Evolutionary conservation across 2,329 filamentous ascomycete genomes (phyloP).

Genomic region (Penicillium thymicola): DNA sequence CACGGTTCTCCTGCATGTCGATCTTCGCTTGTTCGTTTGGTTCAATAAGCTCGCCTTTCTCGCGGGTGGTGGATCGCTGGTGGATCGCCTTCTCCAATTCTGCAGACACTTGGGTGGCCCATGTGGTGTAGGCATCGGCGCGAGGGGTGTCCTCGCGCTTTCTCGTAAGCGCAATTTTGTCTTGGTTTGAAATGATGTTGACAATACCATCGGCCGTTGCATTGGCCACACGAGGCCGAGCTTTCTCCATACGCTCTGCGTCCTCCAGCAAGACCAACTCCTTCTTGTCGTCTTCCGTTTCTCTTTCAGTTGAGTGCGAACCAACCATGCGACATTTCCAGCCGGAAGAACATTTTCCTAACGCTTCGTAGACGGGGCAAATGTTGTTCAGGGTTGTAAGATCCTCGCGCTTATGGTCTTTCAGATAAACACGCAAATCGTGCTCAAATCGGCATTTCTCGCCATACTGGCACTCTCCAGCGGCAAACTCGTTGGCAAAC

Average conservation of each 20-base stretch:
- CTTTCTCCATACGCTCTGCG: conserved; percentile 46
- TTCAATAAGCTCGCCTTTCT: conserved; percentile 5
- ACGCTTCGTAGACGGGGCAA: conserved; percentile 76
- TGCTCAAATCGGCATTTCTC: conserved; percentile 80
- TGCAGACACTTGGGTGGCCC: conserved; percentile 66
- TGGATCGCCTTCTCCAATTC: conserved; percentile 50
- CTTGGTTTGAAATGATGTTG: conserved; percentile 67
- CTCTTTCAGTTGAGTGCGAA: conserved; percentile 80
- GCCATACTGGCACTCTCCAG: conserved; percentile 69
- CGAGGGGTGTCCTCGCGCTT: conserved; percentile 68
- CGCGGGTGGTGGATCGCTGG: conserved; percentile 34
- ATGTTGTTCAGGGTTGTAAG: conserved; percentile 70
- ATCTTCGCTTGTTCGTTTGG: conserved; percentile 4
- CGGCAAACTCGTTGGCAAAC: conserved; percentile 75
- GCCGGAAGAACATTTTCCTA: conserved; percentile 74
- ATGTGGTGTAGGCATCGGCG: conserved; percentile 72
- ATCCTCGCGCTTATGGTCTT: conserved; percentile 75
- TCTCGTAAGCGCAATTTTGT: conserved; percentile 72
- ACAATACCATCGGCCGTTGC: conserved; percentile 60
- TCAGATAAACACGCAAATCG: conserved; percentile 79
- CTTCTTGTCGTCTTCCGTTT: conserved; percentile 73
- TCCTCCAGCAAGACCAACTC: conserved; percentile 71
- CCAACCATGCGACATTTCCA: conserved; percentile 93
- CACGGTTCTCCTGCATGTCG: conserved; percentile 63
- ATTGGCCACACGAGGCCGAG: conserved; percentile 28